A percentile compares a stretch with the other conserved stretches of the same genome.
These are phyloP conservation scores for Phytophthora pseudosyringae DNA, from an alignment of 352 stramenopile genomes.

Conservation along the genomic window DNA sequence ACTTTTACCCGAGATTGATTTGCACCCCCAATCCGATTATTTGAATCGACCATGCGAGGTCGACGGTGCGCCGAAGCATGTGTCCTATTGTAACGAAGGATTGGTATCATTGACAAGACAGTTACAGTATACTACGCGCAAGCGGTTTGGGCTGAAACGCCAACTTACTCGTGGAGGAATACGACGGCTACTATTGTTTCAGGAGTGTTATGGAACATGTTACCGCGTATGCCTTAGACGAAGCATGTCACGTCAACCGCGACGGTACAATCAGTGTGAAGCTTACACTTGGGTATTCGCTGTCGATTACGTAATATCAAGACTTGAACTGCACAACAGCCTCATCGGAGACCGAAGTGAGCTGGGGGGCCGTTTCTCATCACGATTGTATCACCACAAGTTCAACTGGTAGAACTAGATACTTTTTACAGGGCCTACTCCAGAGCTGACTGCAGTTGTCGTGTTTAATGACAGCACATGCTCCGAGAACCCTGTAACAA, in stretches of 20 bases:
- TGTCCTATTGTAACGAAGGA: conserved; percentile 8
- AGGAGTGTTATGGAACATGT: neutral
- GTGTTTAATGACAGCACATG: conserved; percentile 4
- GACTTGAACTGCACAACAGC: neutral
- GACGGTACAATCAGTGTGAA: neutral
- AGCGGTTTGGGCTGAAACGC: too few species aligned
- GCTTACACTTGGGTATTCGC: conserved; percentile 2
- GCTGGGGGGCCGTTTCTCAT: neutral
- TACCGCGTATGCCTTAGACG: conserved; percentile 7
- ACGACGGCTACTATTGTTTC: conserved; percentile 1
- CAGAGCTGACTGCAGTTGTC: conserved; percentile 5
- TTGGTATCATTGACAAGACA: too few species aligned
- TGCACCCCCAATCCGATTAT: neutral
- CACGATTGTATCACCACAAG: too few species aligned
- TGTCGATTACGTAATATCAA: conserved; percentile 2
- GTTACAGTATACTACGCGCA: too few species aligned
- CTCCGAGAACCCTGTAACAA: conserved; percentile 4
- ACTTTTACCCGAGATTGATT: conserved; percentile 1
- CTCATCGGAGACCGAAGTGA: neutral
- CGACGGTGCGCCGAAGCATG: neutral
- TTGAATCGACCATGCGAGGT: neutral
- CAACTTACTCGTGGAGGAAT: conserved; percentile 5
- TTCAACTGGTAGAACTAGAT: neutral
- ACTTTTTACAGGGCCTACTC: neutral
- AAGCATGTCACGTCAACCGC: conserved; percentile 5